A percentile compares a stretch with the other conserved stretches of the same genome.
These are phyloP conservation scores for Penicillium cinerascens DNA, from an alignment of 495 filamentous ascomycete species.

Conservation along the genomic window DNA sequence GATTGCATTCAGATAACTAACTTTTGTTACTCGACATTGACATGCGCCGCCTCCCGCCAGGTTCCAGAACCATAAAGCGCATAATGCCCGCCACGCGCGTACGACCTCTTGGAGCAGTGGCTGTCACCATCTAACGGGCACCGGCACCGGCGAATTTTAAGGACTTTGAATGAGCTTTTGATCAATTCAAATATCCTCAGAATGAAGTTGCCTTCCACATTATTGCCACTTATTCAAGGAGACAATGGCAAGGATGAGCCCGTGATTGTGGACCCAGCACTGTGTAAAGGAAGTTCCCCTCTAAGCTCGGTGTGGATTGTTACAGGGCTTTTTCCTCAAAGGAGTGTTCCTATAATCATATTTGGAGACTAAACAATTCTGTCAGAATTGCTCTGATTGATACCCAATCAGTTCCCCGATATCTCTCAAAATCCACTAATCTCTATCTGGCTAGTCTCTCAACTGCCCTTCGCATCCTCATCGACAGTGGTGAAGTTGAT, in stretches of 20 bases:
- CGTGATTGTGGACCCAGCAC: not conserved
- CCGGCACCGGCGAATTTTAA: slow-evolving; percentile 24
- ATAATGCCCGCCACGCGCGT: slow-evolving; percentile 41
- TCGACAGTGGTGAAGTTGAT: not conserved
- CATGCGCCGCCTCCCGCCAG: too few species aligned
- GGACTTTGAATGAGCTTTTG: too few species aligned
- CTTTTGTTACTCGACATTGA: too few species aligned
- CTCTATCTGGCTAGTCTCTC: not conserved
- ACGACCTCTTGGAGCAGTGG: slow-evolving; percentile 42
- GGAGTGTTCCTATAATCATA: not conserved
- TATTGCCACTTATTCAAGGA: not conserved
- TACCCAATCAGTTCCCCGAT: too few species aligned
- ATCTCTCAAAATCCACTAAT: not conserved
- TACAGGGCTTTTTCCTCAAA: not conserved
- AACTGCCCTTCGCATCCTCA: not conserved
- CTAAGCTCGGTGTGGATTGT: not conserved
- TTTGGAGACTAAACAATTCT: not conserved
- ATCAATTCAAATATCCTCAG: not conserved
- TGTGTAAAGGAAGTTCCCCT: not conserved
- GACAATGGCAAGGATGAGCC: not conserved
- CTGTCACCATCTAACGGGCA: slow-evolving; percentile 23
- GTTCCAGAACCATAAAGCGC: slow-evolving; percentile 24
- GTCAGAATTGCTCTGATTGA: too few species aligned
- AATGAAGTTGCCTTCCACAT: not conserved
- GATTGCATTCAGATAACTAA: too few species aligned